Evolutionary conservation across 2,329 filamentous ascomycete species (phyloP), one percentile per base, ranked within the genome.

Genomic region (Talaromyces sp.): DNA sequence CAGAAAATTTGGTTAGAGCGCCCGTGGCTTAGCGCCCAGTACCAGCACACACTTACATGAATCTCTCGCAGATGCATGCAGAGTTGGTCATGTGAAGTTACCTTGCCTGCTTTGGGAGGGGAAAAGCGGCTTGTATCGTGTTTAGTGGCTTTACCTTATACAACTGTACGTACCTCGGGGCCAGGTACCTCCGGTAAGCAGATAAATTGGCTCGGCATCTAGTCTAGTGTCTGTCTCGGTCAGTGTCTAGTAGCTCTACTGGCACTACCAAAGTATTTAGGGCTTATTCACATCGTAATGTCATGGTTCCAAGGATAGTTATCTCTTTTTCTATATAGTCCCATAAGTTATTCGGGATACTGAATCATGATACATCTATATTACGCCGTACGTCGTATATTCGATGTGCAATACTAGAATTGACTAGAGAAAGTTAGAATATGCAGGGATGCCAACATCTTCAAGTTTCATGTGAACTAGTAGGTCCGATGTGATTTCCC

Each of bases 1-100:
- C 55, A 55, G 40, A 50, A 51, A 55, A 49, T 48, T 44, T 39
- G 55, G 41, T 49, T 40, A 27, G 22, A 43, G 48, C 43, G 43
- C n/a, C n/a, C 24, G 48, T 42, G 36, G 41, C 45, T 58, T 60
- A 58, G 57, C 55, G 55, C 55, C 52, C 41, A 49, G 42, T 47
- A 33, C 58, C 61, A 61, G 54, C 58, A 51, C 52, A 58, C 19
- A 60, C 54, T 30, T 43, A 53, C 56, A 59, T 55, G 35, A 54
- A 58, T 66, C 64, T 69, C 65, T 58, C 67, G 65, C 62, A 61
- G 56, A 49, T 65, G 64, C 67, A 70, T 70, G 67, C 67, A 70
- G 66, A 67, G 56, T 57, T 37, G 58, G 66, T 70, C 67, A 70
- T 70, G 67, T 70, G 67, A 67, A 60, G 36, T 40, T 49, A 51